phyloP scores from a whole-genome alignment of 2,329 filamentous ascomycete species.

The Lasiodiplodia citricola region DNA sequence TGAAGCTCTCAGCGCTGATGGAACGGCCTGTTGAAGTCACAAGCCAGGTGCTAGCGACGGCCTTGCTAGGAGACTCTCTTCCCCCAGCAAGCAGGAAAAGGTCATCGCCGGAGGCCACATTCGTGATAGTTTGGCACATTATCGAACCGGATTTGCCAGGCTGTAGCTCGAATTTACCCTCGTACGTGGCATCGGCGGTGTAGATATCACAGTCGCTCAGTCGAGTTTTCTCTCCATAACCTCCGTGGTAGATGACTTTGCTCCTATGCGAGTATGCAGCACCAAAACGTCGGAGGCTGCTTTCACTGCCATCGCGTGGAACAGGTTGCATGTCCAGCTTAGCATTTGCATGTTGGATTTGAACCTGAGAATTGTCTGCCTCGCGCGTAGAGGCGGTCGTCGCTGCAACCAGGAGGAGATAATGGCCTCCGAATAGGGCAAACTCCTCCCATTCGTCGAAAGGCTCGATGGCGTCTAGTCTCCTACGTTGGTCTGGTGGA shows the following conservation, averaged over 20 bases:
- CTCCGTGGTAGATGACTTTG: slow-evolving; percentile 50
- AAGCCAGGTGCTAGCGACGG: slow-evolving; percentile 49
- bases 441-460: slow-evolving; percentile 99
- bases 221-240: slow-evolving; percentile 55
- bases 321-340: neutral
- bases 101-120: slow-evolving; percentile 55
- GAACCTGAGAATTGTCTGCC: neutral
- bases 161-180: neutral
- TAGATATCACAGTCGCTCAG: slow-evolving; percentile 54
- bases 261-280: slow-evolving; percentile 41
- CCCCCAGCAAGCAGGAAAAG: slow-evolving; percentile 76
- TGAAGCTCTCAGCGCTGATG: slow-evolving; percentile 55
- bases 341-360: neutral
- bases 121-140: slow-evolving; percentile 79
- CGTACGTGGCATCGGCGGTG: slow-evolving; percentile 28
- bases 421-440: slow-evolving; percentile 81
- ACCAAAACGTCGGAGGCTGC: slow-evolving; percentile 46
- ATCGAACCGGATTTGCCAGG: slow-evolving; percentile 33
- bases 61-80: slow-evolving; percentile 73
- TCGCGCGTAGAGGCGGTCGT: neutral
- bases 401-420: slow-evolving; percentile 75
- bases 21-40: neutral
- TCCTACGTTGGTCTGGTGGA: slow-evolving; percentile 60
- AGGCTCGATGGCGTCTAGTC: slow-evolving; percentile 73
- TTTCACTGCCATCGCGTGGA: neutral